phyloP scores from a whole-genome alignment of 352 stramenopile species.

The Phytophthora sp. region DNA sequence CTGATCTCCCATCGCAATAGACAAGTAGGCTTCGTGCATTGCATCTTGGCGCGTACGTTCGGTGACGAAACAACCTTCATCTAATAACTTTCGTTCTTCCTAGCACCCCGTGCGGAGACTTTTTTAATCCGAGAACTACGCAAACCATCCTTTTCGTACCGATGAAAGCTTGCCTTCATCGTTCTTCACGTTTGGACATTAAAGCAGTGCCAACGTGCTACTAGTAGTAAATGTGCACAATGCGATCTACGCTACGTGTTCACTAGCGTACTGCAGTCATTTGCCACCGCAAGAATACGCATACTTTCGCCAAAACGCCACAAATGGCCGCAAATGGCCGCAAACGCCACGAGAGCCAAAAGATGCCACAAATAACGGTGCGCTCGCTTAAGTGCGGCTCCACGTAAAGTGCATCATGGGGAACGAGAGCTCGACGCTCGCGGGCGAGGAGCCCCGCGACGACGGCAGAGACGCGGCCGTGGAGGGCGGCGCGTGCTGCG shows the following conservation, averaged over 20 bases:
- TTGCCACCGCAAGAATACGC: no score
- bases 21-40: neutral
- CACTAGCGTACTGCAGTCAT: no score
- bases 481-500: constrained; percentile 71
- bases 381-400: no score
- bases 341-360: no score
- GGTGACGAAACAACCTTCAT: constrained; percentile 77
- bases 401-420: no score
- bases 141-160: neutral
- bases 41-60: constrained; percentile 39
- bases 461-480: constrained; percentile 28
- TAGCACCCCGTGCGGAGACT: constrained; percentile 71
- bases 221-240: no score
- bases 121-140: constrained; percentile 60
- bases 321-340: no score
- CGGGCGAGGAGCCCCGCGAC: constrained; percentile 7
- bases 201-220: no score
- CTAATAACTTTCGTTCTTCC: constrained; percentile 92
- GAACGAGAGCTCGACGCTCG: constrained; percentile 53
- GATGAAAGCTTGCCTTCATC: no score
- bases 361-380: no score
- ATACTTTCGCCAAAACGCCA: no score
- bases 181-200: neutral
- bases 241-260: no score
- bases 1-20: constrained; percentile 46